Conservation (phyloP, 768 basidiomycete genomes). For the Suillus discolor region DNA sequence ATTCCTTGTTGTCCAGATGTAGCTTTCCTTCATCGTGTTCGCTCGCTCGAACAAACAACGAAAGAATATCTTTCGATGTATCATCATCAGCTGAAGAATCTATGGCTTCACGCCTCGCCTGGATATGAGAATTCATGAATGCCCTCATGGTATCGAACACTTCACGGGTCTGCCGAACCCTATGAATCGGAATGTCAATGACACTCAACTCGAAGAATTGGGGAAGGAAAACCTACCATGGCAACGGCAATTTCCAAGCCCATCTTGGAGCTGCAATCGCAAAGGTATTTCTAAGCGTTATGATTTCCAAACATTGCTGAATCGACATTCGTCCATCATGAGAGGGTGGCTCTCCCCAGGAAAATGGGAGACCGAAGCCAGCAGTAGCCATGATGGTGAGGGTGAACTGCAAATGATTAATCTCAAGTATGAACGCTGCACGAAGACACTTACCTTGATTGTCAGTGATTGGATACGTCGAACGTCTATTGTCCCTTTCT, state of each 20-base stretch:
- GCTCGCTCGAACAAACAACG: constrained; percentile 23
- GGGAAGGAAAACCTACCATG: constrained; percentile 12
- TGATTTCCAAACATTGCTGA: constrained; percentile 22
- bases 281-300: constrained; percentile 17
- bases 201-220: background rate
- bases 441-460: constrained; percentile 17
- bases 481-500: constrained; percentile 20
- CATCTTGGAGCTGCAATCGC: constrained; percentile 22
- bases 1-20: constrained; percentile 19
- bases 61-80: constrained; percentile 22
- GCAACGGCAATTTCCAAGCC: constrained; percentile 26
- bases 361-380: constrained; percentile 27
- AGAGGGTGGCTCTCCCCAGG: constrained; percentile 20
- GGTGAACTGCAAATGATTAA: constrained; percentile 16
- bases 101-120: constrained; percentile 13
- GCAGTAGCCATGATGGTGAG: constrained; percentile 25
- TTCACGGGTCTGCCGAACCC: constrained; percentile 22
- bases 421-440: background rate
- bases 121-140: constrained; percentile 23
- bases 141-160: constrained; percentile 24
- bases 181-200: constrained; percentile 1
- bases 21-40: constrained; percentile 21
- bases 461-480: constrained; percentile 19
- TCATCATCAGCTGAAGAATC: constrained; percentile 11
- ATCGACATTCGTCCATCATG: constrained; percentile 21